Conservation (phyloP, 768 basidiomycete species). For the Suillus fuscotomentosus region DNA sequence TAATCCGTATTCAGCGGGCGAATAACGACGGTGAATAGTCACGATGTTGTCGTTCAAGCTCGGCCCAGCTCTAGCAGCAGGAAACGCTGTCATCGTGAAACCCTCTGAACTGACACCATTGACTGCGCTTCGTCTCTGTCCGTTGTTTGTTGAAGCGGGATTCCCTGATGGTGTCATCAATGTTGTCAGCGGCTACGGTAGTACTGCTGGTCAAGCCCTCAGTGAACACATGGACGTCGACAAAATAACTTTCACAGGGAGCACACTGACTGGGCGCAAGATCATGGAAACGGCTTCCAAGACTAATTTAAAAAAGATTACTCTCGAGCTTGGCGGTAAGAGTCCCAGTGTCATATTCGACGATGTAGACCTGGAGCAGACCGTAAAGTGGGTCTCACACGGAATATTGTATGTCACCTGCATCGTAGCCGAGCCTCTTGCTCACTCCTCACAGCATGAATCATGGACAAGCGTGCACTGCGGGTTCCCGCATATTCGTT, state of each 20-base stretch:
- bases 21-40: not conserved
- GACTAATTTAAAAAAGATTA: constrained; percentile 67
- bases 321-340: constrained; percentile 78
- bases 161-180: constrained; percentile 67
- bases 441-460: constrained; percentile 23
- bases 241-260: constrained; percentile 77
- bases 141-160: constrained; percentile 54
- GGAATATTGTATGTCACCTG: constrained; percentile 53
- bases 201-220: constrained; percentile 55
- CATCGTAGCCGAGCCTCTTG: not conserved
- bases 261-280: constrained; percentile 59
- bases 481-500: constrained; percentile 57
- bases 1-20: not conserved
- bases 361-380: constrained; percentile 57
- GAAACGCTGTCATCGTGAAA: constrained; percentile 61
- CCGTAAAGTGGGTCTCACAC: constrained; percentile 55
- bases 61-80: constrained; percentile 62
- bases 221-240: constrained; percentile 54
- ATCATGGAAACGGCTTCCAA: constrained; percentile 63
- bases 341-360: constrained; percentile 60
- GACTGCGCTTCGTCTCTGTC: constrained; percentile 44
- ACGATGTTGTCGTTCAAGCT: constrained; percentile 35
- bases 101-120: constrained; percentile 67
- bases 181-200: constrained; percentile 55
- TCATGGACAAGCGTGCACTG: constrained; percentile 49